These are phyloP conservation scores for Suillus ampliporus DNA, from an alignment of 768 basidiomycete genomes.

Conservation along the genomic window DNA sequence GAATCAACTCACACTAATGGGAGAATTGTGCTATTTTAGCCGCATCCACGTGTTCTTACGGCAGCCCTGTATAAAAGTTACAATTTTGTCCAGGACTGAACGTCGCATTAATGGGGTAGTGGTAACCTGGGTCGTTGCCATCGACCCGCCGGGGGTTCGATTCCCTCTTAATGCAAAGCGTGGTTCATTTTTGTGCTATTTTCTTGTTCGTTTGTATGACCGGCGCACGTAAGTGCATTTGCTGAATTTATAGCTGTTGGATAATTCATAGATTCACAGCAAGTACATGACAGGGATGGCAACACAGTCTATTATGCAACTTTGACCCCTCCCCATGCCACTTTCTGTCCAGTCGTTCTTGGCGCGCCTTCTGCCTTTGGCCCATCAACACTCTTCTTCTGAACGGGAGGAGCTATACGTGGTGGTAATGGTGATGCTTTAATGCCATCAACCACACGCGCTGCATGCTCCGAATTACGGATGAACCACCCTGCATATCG, in stretches of 20 bases:
- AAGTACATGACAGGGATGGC: background rate
- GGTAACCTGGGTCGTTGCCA: slow-evolving; percentile 72
- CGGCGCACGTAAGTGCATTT: background rate
- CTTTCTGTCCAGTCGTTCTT: slow-evolving; percentile 56
- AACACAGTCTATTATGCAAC: slow-evolving; percentile 22
- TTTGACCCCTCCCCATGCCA: slow-evolving; percentile 55
- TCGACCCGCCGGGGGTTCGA: slow-evolving; percentile 90
- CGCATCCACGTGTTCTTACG: too few relatives aligned
- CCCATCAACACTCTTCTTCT: slow-evolving; percentile 26
- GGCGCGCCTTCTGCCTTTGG: slow-evolving; percentile 35
- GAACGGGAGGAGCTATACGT: slow-evolving; percentile 8
- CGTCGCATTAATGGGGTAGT: slow-evolving; percentile 65
- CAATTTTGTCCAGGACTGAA: too few relatives aligned
- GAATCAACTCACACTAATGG: background rate
- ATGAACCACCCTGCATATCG: slow-evolving; percentile 98
- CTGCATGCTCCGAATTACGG: slow-evolving; percentile 91
- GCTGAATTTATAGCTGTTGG: background rate
- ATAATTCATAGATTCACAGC: background rate
- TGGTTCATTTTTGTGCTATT: background rate
- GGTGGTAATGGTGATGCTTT: slow-evolving; percentile 58
- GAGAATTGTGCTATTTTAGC: background rate
- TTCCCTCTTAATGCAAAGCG: slow-evolving; percentile 78
- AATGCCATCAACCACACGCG: slow-evolving; percentile 84
- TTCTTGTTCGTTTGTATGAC: background rate
- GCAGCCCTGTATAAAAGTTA: too few relatives aligned